Evolutionary conservation across 1,139 yeast genomes (phyloP).

Genomic region (Nakaseomyces glabratus): DNA sequence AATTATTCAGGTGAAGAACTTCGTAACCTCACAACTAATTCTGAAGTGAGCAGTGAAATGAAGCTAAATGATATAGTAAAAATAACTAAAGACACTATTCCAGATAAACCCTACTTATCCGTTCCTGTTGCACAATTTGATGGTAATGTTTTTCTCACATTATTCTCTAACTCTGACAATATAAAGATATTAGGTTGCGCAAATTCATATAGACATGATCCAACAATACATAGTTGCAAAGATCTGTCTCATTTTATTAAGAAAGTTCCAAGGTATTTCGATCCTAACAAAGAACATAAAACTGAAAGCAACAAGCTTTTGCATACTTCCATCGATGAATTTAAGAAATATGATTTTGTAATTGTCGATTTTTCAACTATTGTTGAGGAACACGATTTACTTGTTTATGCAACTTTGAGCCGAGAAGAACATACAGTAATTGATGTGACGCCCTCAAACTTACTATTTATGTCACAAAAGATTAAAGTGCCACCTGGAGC

Average conservation of each 20-base stretch:
- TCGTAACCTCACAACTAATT: slow-evolving; percentile 1
- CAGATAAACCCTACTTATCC: too few species aligned
- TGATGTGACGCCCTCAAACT: background rate
- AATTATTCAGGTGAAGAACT: background rate
- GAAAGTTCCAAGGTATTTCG: slow-evolving; percentile 3
- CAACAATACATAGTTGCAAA: background rate
- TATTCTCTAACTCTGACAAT: too few species aligned
- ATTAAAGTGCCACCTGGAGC: slow-evolving; percentile 2
- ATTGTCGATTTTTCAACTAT: background rate
- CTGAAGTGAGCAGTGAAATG: too few species aligned
- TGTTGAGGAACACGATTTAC: background rate
- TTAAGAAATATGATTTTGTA: background rate
- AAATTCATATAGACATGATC: background rate
- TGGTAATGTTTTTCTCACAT: too few species aligned
- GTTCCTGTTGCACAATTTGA: too few species aligned
- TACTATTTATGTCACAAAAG: slow-evolving; percentile 4
- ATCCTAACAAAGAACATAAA: background rate
- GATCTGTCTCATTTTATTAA: background rate
- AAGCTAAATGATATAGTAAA: too few species aligned
- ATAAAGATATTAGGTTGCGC: slow-evolving; percentile 3
- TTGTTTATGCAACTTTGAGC: slow-evolving; percentile 2
- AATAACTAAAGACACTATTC: too few species aligned
- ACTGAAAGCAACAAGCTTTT: background rate
- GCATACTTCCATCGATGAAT: background rate
- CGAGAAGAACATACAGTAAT: background rate